Conservation (phyloP, 208 protist genomes). For the Leptomonas seymouri region DNA sequence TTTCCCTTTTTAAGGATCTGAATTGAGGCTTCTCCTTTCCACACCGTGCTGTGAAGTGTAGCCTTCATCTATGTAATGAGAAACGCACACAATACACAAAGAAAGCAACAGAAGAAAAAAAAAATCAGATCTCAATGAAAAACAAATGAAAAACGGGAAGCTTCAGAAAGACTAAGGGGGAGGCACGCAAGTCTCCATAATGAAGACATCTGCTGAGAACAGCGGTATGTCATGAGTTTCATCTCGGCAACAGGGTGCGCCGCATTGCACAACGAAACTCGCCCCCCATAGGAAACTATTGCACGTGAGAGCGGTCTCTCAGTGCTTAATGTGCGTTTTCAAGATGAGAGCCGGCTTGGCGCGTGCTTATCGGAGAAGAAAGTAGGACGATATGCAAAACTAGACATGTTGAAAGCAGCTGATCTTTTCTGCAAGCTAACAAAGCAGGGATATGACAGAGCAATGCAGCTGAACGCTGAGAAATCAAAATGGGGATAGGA, state of each 20-base stretch:
- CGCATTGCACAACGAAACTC: background rate
- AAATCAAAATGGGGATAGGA: background rate
- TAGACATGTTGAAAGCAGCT: background rate
- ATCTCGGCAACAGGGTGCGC: background rate
- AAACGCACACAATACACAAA: background rate
- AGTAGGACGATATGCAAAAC: constrained; percentile 2
- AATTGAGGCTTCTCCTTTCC: too few species aligned
- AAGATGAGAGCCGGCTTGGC: background rate
- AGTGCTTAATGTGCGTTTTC: background rate
- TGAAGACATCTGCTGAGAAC: background rate
- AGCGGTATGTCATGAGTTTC: background rate
- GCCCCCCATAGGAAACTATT: background rate
- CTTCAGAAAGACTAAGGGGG: too few species aligned
- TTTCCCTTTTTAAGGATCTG: too few species aligned
- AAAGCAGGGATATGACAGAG: background rate
- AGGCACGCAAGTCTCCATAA: background rate
- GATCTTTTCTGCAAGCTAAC: too few species aligned
- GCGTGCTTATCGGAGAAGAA: background rate
- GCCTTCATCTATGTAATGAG: background rate
- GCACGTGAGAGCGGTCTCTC: background rate
- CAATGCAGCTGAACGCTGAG: too few species aligned
- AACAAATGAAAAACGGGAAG: background rate
- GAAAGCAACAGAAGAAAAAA: constrained; percentile 1
- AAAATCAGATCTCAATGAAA: background rate
- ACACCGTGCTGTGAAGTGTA: background rate